Evolutionary conservation across 2,329 filamentous ascomycete genomes (phyloP).

Genomic region (Cladobotryum protrusum): DNA sequence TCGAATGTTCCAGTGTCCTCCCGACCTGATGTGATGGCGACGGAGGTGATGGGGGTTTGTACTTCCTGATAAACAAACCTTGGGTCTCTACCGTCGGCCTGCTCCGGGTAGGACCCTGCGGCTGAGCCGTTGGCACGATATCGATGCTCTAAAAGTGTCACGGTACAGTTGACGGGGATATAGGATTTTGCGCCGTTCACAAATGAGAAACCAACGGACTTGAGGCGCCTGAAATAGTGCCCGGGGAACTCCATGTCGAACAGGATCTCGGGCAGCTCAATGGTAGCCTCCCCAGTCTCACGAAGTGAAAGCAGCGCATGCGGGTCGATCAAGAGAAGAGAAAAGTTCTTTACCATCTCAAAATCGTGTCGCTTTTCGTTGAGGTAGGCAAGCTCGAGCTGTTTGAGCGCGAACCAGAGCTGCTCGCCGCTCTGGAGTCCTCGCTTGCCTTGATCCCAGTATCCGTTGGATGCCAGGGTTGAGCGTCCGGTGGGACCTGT

Average conservation of each 20-base stretch:
- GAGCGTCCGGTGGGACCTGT: not conserved
- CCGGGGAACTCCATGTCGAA: slow-evolving; percentile 27
- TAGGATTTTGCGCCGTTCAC: slow-evolving; percentile 13
- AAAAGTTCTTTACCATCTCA: slow-evolving; percentile 10
- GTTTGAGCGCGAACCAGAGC: slow-evolving; percentile 3
- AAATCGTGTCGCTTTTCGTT: slow-evolving; percentile 9
- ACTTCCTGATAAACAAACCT: no score
- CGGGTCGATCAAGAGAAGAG: slow-evolving; percentile 6
- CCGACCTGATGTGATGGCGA: slow-evolving; percentile 5
- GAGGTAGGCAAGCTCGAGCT: slow-evolving; percentile 8
- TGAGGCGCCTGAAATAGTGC: slow-evolving; percentile 29
- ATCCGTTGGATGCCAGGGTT: not conserved
- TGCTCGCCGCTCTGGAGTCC: slow-evolving; percentile 4
- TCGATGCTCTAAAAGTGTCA: not conserved
- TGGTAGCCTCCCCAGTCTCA: slow-evolving; percentile 1
- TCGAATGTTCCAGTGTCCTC: slow-evolving; percentile 30
- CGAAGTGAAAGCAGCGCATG: slow-evolving; percentile 6
- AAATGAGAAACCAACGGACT: slow-evolving; percentile 24
- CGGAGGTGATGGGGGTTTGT: not conserved
- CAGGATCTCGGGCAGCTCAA: not conserved
- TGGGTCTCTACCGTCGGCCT: no score
- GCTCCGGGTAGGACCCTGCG: no score
- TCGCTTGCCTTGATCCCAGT: not conserved
- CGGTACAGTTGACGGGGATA: not conserved
- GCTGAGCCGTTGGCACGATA: not conserved